Percentiles rank a stretch among this genome's conserved stretches.
phyloP scores from a whole-genome alignment of 306 rosid genomes.

The Mucuna pruriens region DNA sequence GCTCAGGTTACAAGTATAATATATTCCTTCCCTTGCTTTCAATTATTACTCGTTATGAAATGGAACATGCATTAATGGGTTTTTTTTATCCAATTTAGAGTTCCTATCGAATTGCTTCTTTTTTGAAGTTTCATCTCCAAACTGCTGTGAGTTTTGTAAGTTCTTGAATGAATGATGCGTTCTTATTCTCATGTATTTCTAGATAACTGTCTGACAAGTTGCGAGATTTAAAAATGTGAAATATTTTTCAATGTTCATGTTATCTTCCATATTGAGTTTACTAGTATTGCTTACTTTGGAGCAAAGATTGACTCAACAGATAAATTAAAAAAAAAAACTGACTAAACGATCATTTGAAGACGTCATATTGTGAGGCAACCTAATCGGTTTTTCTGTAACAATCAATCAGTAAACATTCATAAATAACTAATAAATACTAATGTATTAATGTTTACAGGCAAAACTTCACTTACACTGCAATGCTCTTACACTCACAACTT shows the following conservation, averaged over 20 bases:
- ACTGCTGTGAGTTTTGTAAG: slow-evolving; percentile 9
- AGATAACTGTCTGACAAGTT: slow-evolving; percentile 6
- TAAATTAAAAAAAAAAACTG: not conserved
- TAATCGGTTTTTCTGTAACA: not conserved
- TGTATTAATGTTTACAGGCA: slow-evolving; percentile 27
- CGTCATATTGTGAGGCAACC: not conserved
- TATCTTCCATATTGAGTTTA: slow-evolving; percentile 66
- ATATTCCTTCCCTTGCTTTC: slow-evolving; percentile 12
- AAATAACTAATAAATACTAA: not conserved
- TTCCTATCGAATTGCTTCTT: not conserved
- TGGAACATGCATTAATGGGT: slow-evolving; percentile 21
- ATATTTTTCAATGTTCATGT: slow-evolving; percentile 27
- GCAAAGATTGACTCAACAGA: not conserved
- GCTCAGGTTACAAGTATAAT: slow-evolving; percentile 22
- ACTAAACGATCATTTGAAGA: not conserved
- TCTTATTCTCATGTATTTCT: slow-evolving; percentile 12
- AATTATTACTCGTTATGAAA: not conserved
- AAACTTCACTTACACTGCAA: slow-evolving; percentile 10
- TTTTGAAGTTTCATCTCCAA: slow-evolving; percentile 13
- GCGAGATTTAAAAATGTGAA: slow-evolving; percentile 28
- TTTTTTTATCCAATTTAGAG: not conserved
- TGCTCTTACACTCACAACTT: not conserved
- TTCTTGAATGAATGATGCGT: not conserved
- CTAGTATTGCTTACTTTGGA: no score
- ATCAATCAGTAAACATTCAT: not conserved